phyloP scores from a whole-genome alignment of 116 monocot species.

The Iris pallida region DNA sequence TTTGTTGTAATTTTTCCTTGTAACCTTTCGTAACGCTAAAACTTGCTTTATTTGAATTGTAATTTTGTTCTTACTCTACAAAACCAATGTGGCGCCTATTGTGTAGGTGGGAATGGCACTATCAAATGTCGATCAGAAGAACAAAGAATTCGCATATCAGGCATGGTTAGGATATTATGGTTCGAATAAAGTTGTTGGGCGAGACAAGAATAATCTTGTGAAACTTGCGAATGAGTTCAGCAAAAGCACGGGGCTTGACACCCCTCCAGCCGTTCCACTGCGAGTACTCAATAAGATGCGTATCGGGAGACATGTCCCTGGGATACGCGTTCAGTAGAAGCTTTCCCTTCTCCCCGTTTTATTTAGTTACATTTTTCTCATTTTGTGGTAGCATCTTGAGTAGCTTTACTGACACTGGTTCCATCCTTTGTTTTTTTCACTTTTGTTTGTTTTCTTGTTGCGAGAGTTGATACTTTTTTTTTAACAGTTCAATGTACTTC shows the following conservation, averaged over 20 bases:
- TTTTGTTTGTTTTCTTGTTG: too few relatives aligned
- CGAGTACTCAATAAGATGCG: conserved; percentile 10
- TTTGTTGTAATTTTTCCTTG: not conserved
- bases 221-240: conserved; percentile 17
- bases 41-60: not conserved
- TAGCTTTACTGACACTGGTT: too few relatives aligned
- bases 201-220: conserved; percentile 13
- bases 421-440: too few relatives aligned
- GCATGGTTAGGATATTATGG: conserved; percentile 19
- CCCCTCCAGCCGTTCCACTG: conserved; percentile 2
- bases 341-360: too few relatives aligned
- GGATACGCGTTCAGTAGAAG: conserved; percentile 2
- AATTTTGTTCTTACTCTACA: not conserved
- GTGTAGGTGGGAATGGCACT: conserved; percentile 6
- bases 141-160: conserved; percentile 18
- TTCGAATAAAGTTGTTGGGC: not conserved
- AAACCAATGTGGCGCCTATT: not conserved
- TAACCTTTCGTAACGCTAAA: not conserved
- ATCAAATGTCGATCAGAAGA: conserved; percentile 10
- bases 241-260: conserved; percentile 16
- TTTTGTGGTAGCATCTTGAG: too few relatives aligned
- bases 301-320: conserved; percentile 2
- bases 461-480: too few relatives aligned
- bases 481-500: too few relatives aligned
- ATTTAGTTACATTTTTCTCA: too few relatives aligned